Evolutionary conservation across 257 asterid genomes (phyloP).

Genomic region (Perilla frutescens): DNA sequence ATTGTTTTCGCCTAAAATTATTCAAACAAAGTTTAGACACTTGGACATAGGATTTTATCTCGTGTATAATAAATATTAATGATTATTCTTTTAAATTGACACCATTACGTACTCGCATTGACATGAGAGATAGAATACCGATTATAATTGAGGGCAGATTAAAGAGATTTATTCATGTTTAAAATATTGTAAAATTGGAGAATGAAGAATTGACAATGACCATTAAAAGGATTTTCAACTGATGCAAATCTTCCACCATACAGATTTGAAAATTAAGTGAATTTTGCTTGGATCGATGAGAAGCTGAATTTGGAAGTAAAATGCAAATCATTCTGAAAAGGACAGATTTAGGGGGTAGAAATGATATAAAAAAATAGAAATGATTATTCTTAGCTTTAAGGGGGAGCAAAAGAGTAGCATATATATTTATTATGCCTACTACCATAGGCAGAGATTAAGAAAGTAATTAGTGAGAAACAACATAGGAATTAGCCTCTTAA

Average conservation of each 20-base stretch:
- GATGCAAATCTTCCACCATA: constrained; percentile 80
- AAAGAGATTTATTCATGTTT: too few relatives aligned
- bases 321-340: constrained; percentile 59
- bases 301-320: constrained; percentile 85
- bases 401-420: constrained; percentile 58
- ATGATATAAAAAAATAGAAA: constrained; percentile 40
- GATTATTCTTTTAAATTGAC: too few relatives aligned
- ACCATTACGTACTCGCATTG: background rate
- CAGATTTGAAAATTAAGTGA: constrained; percentile 51
- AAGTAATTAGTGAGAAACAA: constrained; percentile 45
- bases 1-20: too few relatives aligned
- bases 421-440: constrained; percentile 54
- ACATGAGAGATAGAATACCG: background rate
- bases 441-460: constrained; percentile 28
- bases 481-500: constrained; percentile 27
- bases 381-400: constrained; percentile 81
- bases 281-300: constrained; percentile 59
- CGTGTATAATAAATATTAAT: too few relatives aligned
- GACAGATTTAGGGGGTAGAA: constrained; percentile 37
- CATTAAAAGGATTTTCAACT: constrained; percentile 42
- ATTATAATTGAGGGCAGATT: too few relatives aligned
- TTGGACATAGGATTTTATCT: too few relatives aligned
- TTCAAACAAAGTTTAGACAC: too few relatives aligned
- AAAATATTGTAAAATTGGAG: background rate
- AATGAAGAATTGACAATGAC: constrained; percentile 25